A percentile compares a stretch with the other conserved stretches of the same genome.
These are phyloP conservation scores for Cystofilobasidium bisporidii DNA, from an alignment of 768 basidiomycete species.

Conservation along the genomic window DNA sequence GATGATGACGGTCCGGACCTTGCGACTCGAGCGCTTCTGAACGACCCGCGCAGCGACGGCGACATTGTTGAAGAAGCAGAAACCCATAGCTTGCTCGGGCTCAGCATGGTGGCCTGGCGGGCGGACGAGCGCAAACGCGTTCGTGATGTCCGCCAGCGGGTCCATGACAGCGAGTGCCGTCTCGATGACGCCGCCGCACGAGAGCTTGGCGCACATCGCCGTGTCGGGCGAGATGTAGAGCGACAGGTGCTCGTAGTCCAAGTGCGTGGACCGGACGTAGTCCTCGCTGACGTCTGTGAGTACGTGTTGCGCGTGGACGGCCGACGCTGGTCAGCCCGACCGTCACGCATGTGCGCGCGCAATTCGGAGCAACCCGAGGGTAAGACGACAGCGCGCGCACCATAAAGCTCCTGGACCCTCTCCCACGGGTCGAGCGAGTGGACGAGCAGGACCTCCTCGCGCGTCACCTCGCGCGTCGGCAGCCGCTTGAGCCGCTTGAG, in stretches of 20 bases:
- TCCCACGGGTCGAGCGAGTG: conserved; percentile 89
- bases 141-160: conserved; percentile 47
- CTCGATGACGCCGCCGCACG: conserved; percentile 91
- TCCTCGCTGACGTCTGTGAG: conserved; percentile 1
- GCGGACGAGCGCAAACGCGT: conserved; percentile 86
- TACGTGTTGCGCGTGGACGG: too few relatives aligned
- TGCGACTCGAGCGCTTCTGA: conserved; percentile 58
- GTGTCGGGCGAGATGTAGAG: conserved; percentile 84
- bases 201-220: conserved; percentile 70
- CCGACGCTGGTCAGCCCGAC: neutral
- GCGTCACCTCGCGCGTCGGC: conserved; percentile 61
- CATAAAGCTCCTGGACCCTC: conserved; percentile 68
- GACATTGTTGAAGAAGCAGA: conserved; percentile 99
- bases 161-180: conserved; percentile 62
- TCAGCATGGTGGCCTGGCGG: conserved; percentile 98
- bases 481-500: conserved; percentile 65
- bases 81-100: conserved; percentile 96
- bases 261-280: neutral
- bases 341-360: too few relatives aligned
- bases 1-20: conserved; percentile 69
- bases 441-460: conserved; percentile 73
- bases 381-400: conserved; percentile 46
- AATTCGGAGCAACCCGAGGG: neutral
- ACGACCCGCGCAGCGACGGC: conserved; percentile 81
- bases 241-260: conserved; percentile 79